Evolutionary conservation across 441 rosid genomes (phyloP), one percentile per base, ranked within the genome.

Genomic region (Brassica balearica): DNA sequence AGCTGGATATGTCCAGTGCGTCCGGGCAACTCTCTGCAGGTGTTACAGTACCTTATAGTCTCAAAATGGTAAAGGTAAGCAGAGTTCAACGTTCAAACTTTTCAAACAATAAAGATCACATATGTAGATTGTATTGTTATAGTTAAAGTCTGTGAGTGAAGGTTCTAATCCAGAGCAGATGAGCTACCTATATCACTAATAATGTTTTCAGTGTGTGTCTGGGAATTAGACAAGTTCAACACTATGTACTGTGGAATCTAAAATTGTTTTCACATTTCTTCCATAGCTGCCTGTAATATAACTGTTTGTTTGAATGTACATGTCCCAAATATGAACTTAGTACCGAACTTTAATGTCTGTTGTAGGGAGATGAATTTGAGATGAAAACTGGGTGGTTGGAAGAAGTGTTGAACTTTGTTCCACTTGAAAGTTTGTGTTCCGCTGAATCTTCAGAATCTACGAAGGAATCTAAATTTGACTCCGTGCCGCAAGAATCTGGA

Each of bases 11-110:
- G 67, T 80, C 75, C 71, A 80, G 81, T 82, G 81, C 85, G n/a
- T 84, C 85, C 27, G 81, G 77, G 68, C 81, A 87, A 81, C 85
- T 89, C 75, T 85, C 86, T 25, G 84, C 85, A 61, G 88, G 91
- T 71, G 87, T 87, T 76, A 68, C 74, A 70, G 51, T 78, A 77
- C 82, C 89, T 61, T 82, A 69, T 75, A 78, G 67, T 56, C 70
- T 27, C 41, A 74, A 71, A 71, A 73, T 66, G 65, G 34, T 53
- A 63, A 74, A 56, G 86, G 91, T 83, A 68, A 78, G 80, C 75
- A 62, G 12, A 19, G 19, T 22, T 76, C 69, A 73, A 65, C 59
- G 67, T 64, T 25, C 62, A 55, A 58, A 20, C 12, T 65, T 19
- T 60, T 51, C 59, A 9, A 17, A 59, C 48, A 8, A 60, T 60